Conservation (phyloP, 495 filamentous ascomycete genomes). For the Annulohypoxylon maeteangense region DNA sequence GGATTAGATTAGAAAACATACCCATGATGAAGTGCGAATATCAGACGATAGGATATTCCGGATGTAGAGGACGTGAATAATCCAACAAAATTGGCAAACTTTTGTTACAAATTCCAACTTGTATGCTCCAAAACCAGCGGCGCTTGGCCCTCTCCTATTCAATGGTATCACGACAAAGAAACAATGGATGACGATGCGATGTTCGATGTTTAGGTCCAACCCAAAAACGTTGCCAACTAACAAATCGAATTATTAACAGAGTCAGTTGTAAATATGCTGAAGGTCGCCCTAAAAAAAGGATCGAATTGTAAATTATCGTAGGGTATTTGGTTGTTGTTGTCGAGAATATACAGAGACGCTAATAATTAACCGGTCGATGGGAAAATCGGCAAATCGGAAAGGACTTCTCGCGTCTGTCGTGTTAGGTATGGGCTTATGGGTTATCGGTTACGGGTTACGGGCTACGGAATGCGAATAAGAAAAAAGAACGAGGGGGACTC, state of each 20-base stretch:
- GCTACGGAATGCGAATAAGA: conserved; percentile 23
- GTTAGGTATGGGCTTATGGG: neutral
- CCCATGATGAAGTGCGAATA: conserved; percentile 21
- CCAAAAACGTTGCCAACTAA: conserved; percentile 7
- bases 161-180: conserved; percentile 21
- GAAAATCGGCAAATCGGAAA: conserved; percentile 25
- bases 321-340: conserved; percentile 10
- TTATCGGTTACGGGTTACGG: neutral
- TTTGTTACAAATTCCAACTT: conserved; percentile 10
- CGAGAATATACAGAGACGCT: conserved; percentile 5
- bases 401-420: conserved; percentile 21
- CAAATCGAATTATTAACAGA: conserved; percentile 15
- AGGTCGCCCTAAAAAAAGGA: neutral
- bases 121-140: conserved; percentile 7
- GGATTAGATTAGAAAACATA: conserved; percentile 21
- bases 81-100: neutral
- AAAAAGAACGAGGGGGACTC: conserved; percentile 7
- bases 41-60: neutral
- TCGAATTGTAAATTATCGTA: neutral
- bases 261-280: conserved; percentile 9
- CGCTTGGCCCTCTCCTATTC: conserved; percentile 16
- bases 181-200: conserved; percentile 11
- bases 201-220: conserved; percentile 12
- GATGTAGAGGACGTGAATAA: conserved; percentile 4
- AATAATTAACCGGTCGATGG: neutral